phyloP scores from a whole-genome alignment of 2,329 filamentous ascomycete species.

The Fusarium sp. region DNA sequence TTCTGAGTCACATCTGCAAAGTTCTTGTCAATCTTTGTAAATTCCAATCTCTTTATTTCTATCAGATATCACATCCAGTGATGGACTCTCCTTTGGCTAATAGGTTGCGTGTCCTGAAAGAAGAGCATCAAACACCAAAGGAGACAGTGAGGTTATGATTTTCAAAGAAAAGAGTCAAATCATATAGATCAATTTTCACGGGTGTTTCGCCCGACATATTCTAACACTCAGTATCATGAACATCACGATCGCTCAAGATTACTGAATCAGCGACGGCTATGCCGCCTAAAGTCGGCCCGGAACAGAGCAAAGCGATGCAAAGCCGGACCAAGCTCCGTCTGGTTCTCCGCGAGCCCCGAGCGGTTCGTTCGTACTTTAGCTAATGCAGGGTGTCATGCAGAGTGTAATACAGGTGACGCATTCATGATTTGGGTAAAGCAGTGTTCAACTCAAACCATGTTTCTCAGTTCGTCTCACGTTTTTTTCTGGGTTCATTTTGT shows the following conservation, averaged over 20 bases:
- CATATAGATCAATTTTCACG: background rate
- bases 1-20: background rate
- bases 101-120: background rate
- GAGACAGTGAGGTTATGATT: background rate
- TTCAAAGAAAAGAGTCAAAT: background rate
- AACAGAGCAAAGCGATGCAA: constrained; percentile 13
- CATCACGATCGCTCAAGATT: background rate
- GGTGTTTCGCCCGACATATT: background rate
- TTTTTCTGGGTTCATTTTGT: constrained; percentile 7
- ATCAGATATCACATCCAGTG: background rate
- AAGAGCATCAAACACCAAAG: background rate
- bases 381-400: constrained; percentile 18
- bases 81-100: background rate
- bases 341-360: constrained; percentile 22
- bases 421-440: background rate
- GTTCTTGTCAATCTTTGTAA: background rate
- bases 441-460: constrained; percentile 9
- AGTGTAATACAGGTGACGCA: constrained; percentile 11
- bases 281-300: constrained; percentile 32
- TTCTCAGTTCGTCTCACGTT: background rate
- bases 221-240: background rate
- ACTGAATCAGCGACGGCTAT: background rate
- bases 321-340: constrained; percentile 5
- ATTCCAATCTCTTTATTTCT: background rate
- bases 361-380: background rate